Evolutionary conservation across 768 basidiomycete species (phyloP), one percentile per base, ranked within the genome.

Genomic region (Fomitopsis serialis): DNA sequence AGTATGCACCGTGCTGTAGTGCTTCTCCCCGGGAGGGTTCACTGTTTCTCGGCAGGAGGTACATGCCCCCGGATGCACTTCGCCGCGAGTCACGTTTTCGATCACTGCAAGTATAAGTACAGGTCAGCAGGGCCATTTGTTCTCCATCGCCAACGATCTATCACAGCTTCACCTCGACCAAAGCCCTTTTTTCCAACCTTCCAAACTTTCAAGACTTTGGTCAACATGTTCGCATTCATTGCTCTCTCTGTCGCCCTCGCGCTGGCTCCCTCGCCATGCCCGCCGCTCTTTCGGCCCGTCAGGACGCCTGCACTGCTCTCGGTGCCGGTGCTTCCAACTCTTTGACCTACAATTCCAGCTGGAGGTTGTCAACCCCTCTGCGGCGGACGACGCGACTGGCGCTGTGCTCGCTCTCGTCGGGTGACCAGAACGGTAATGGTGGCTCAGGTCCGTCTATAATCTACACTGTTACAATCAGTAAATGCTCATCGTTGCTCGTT

Each of bases 271-370:
- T 42, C 19, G 49, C 49, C 19, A 15, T 34, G n/a, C 49, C 49
- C 21, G 27, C 49, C 36, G 13, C 29, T 32, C 11, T 50, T 5
- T 24, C 36, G 13, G 22, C 23, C 12, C 23, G 49, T 23, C 37
- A 50, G 25, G 11, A 23, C 8, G 5, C 49, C 11, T 40, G 36
- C 37, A 42, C n/a, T 25, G 6, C 40, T 17, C 22, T 42, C 37
- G 48, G 48, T 17, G 22, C 23, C 9, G 49, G 49, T 12, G 34
- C 36, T 12, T 42, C 24, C 40, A 19, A 24, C 40, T 19, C 48
- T 5, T 35, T 48, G 46, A 19, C 49, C 13, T 42, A 40, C 24
- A 50, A 50, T 19, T 50, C 49, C 40, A n/a, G 12, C 37, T 50
- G 23, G 40, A 19, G 13, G 49, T 37, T 23, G n/a, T 50, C 37